phyloP scores from a whole-genome alignment of 805 yeast genomes.

The Pichia insulana region DNA sequence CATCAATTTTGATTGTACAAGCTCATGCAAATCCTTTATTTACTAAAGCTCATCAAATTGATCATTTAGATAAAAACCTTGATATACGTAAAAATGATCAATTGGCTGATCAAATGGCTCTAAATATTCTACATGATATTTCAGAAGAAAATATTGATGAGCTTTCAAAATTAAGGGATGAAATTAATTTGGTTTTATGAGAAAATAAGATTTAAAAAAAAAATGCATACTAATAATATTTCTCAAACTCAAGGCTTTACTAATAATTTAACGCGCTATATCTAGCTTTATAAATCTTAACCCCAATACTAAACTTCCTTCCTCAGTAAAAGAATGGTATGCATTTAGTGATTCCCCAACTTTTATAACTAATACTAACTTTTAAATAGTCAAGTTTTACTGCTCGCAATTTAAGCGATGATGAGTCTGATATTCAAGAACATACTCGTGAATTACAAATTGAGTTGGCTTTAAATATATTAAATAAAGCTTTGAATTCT shows the following conservation, averaged over 20 bases:
- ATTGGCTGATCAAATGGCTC: constrained; percentile 29
- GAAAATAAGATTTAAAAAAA: too few relatives aligned
- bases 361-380: too few relatives aligned
- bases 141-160: constrained; percentile 26
- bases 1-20: constrained; percentile 5
- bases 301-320: background rate
- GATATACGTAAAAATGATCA: constrained; percentile 22
- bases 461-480: constrained; percentile 74
- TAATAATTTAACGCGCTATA: too few relatives aligned
- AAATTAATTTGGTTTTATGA: constrained; percentile 19
- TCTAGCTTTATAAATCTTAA: too few relatives aligned
- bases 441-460: constrained; percentile 86
- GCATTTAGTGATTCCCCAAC: too few relatives aligned
- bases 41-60: constrained; percentile 26
- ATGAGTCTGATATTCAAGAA: constrained; percentile 74
- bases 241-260: too few relatives aligned
- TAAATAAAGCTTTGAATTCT: constrained; percentile 56
- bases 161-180: constrained; percentile 22
- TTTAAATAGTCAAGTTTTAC: constrained; percentile 70
- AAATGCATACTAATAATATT: too few relatives aligned
- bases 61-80: constrained; percentile 23
- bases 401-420: constrained; percentile 73
- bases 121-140: constrained; percentile 24
- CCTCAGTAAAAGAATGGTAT: too few relatives aligned
- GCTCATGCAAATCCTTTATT: constrained; percentile 19